Base-by-base conservation (phyloP, 495 filamentous ascomycete genomes). In the Trichoderma gamsii region DNA sequence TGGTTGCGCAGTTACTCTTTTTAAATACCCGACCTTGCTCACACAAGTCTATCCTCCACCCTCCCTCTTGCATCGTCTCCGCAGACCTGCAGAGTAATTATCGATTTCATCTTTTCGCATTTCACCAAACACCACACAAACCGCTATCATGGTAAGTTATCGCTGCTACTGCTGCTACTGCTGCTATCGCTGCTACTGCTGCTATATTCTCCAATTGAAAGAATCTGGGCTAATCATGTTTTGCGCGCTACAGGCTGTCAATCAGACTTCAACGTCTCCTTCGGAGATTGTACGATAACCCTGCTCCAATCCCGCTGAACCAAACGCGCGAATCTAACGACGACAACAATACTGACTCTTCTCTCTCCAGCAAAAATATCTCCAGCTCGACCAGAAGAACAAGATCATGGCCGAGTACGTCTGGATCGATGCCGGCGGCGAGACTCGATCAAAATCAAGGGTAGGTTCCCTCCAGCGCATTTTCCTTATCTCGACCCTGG, bases 331-430 rank as follows among this genome's bases (percentile, higher is more conserved):
- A 51, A 51, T 46, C 27, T n/a, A 69, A 64, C 46, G 66, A 64
- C 46, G 66, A 41, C 71, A 18, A 49, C 73, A 38, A 38, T 63
- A 75, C 72, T 70, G 44, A 49, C 69, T 56, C n/a, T 51, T 63
- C 59, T 52, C 43, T 63, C 59, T 63, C 70, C 79, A 97, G 92
- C 88, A 97, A 79, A 77, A 97, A 79, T 99, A 96, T 86, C 85
- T 94, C 80, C 81, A 84, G 72, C 90, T 99, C 71, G 88, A 92
- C 76, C 95, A 98, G 84, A 90, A 90, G 74, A 93, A 92, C 76
- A 81, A 76, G 44, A 80, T 92, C 72, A 91, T 94, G 81, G 92
- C 92, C 69, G 95, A 99, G 82, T 99, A 97, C 84, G 88, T 99
- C 83, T 99, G 95, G 95, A 93, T 99, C 74, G 95, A 99, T 78